Evolutionary conservation across 768 basidiomycete species (phyloP), one percentile per base, ranked within the genome.

Genomic region (Postia placenta): DNA sequence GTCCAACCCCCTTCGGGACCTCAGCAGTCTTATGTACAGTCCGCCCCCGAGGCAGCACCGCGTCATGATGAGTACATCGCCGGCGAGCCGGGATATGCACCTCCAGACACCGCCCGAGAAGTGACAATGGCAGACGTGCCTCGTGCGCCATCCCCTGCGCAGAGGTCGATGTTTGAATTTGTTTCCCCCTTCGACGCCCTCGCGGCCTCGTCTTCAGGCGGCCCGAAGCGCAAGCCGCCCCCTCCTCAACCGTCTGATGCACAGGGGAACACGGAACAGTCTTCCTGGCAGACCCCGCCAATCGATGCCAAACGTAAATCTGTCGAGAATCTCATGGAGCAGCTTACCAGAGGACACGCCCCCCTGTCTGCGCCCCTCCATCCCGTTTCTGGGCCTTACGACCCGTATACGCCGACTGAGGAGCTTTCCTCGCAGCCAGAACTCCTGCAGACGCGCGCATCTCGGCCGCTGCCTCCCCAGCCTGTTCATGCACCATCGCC

Each of bases 101-200:
- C 56, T 9, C 63, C 57, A 22, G 61, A 58, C n/a, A 37, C 37
- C 1, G 22, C 54, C 27, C 40, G 53, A 45, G 49, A 60, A 22
- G 27, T 28, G 35, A 42, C 53, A 25, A 61, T 59, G 33, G 43
- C 48, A 22, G 33, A 50, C 22, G 44, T 30, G 11, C 17, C 48
- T 39, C 77, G 72, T 49, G 69, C 77, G 2, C 80, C 84, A 0
- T 78, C 87, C 25, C 83, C 85, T 36, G 77, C 83, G 20, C 84
- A 81, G 58, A 83, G 85, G 64, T 85, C 87, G 42, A 80, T 90
- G 77, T 92, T 92, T 57, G 87, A 91, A 17, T 92, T 87, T 52
- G 75, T 85, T 43, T 89, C 87, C 42, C 83, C 90, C 2, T 91
- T 92, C 57, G 89, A 92, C 56, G 88, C 86, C 22, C 74, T 92